Base-by-base conservation (phyloP, 192 early-diverging fungal genomes). In the Oehlia diaphana region DNA sequence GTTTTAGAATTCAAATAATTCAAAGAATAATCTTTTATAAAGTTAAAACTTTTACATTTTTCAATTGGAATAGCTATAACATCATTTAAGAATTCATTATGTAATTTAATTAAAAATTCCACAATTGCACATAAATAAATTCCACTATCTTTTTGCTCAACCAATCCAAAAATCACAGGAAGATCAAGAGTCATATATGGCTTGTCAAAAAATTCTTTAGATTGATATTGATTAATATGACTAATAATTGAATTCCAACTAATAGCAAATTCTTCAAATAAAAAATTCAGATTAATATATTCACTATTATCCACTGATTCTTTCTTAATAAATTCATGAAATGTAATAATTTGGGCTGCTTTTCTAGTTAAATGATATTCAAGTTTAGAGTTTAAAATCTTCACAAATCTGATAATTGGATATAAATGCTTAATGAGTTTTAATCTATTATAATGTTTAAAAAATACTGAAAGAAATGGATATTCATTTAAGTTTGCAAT, bases 391-490 rank as follows among this genome's bases (percentile, higher is more conserved):
- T 42, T n/a, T 8, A 80, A 47, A 28, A 75, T 68, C 50, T 80
- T n/a, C 3, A 69, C 49, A 65, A 80, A 80, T 47, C 19, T 76
- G 2, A 79, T 33, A 47, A 79, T 79, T 33, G 78, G 67, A 33
- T 47, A 33, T 0, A 79, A 23, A 73, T 79, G 3, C 16, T 72
- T 47, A 7, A 79, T 23, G 0, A 76, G 9, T 9, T 2, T 12
- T 9, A 80, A 68, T 0, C 16, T 76, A 33, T 80, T 12, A 13
- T 26, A 21, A 42, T 76, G 42, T 37, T 80, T 66, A 64, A 80
- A 75, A 42, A 64, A 80, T 74, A 75, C 26, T 10, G 14, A 58
- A 28, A 80, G 13, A 28, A 80, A 80, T 23, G 73, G 73, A 47
- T 79, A 76, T 9, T 74, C 33, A 16, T 23, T n/a, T 10, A 37